A percentile compares a stretch with the other conserved stretches of the same genome.
Evolutionary conservation across 495 filamentous ascomycete genomes (phyloP).

Genomic region (Melanomma pulvis-pyrius): DNA sequence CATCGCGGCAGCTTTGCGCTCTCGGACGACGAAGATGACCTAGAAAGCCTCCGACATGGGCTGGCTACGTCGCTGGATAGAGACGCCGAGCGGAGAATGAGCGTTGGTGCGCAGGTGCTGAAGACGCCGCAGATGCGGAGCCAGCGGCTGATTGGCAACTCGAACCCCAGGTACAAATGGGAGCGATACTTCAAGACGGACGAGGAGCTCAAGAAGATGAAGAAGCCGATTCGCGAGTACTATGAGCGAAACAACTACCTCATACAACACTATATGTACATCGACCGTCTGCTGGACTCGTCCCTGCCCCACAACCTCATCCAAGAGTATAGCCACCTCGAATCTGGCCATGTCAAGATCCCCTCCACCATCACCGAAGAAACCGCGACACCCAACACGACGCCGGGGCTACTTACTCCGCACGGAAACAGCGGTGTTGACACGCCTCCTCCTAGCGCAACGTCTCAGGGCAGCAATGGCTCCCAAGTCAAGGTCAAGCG

Average conservation of each 20-base stretch:
- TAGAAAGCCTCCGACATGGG: constrained; percentile 17
- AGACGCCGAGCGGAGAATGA: constrained; percentile 41
- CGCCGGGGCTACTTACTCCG: constrained; percentile 7
- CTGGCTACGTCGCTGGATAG: constrained; percentile 22
- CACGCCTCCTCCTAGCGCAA: constrained; percentile 16
- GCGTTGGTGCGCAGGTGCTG: constrained; percentile 52
- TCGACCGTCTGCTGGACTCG: constrained; percentile 87
- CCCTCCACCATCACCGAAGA: constrained; percentile 62
- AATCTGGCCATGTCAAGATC: constrained; percentile 48
- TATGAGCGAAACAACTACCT: constrained; percentile 83
- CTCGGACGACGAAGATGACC: constrained; percentile 28
- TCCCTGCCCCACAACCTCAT: constrained; percentile 83
- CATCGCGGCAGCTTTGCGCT: constrained; percentile 27
- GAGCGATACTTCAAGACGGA: constrained; percentile 73
- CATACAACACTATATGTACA: constrained; percentile 86
- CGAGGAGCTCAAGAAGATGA: constrained; percentile 65
- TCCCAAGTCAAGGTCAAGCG: constrained; percentile 62
- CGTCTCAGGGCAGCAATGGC: constrained; percentile 25
- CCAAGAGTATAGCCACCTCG: constrained; percentile 74
- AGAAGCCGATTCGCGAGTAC: constrained; percentile 70
- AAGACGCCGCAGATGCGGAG: constrained; percentile 72
- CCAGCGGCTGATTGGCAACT: constrained; percentile 76
- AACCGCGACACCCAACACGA: constrained; percentile 14
- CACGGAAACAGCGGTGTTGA: constrained; percentile 1
- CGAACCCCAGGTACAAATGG: constrained; percentile 73